A percentile compares a stretch with the other conserved stretches of the same genome.
Evolutionary conservation across 2,329 filamentous ascomycete genomes (phyloP).

Genomic region (Didymella pomorum): DNA sequence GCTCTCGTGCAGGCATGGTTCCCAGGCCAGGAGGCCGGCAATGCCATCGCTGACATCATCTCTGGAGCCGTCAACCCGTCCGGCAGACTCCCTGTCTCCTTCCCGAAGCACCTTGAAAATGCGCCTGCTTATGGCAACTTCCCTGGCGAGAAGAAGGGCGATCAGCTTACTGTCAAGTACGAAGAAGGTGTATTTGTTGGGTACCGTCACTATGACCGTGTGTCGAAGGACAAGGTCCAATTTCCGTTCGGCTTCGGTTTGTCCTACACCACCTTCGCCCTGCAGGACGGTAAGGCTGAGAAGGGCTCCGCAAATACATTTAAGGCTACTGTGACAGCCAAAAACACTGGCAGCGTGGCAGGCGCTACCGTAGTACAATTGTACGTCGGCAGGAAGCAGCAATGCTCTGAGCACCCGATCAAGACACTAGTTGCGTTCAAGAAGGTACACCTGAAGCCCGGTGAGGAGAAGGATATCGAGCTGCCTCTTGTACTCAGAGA

Average conservation of each 20-base stretch:
- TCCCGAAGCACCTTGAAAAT: constrained; percentile 48
- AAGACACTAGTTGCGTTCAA: constrained; percentile 75
- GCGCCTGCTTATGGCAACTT: constrained; percentile 51
- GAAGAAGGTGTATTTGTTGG: constrained; percentile 63
- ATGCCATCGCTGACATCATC: constrained; percentile 53
- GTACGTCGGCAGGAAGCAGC: constrained; percentile 62
- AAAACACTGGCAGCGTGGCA: constrained; percentile 60
- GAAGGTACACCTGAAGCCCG: constrained; percentile 67
- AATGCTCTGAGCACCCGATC: constrained; percentile 59
- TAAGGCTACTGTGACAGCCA: constrained; percentile 52
- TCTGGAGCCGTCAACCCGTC: constrained; percentile 52
- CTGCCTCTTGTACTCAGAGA: constrained; percentile 51
- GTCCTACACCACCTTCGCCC: constrained; percentile 51
- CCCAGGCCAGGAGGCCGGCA: constrained; percentile 54
- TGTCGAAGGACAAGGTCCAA: constrained; percentile 61
- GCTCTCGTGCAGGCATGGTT: constrained; percentile 54
- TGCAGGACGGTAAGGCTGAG: constrained; percentile 65
- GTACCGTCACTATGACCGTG: constrained; percentile 67
- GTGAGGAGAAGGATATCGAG: constrained; percentile 64
- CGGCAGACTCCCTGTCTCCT: constrained; percentile 51
- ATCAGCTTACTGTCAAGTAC: constrained; percentile 68
- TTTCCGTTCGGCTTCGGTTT: constrained; percentile 53
- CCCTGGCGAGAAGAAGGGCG: constrained; percentile 53
- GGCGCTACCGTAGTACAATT: constrained; percentile 65
- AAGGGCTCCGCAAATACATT: constrained; percentile 60